phyloP scores from a whole-genome alignment of 2,329 filamentous ascomycete species.

The Penicillium sp. region DNA sequence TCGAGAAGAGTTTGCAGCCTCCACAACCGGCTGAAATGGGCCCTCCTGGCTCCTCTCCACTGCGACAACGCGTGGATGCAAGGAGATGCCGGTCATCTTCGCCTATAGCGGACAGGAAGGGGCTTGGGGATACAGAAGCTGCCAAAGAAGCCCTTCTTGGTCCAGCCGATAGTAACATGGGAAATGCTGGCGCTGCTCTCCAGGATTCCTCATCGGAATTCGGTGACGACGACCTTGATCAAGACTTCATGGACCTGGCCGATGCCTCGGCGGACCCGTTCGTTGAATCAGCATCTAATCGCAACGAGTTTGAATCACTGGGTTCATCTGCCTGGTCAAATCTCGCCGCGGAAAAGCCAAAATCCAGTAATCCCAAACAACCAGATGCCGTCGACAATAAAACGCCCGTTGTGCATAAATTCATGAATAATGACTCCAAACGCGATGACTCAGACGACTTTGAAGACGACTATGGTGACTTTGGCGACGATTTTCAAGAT shows the following conservation, averaged over 20 bases:
- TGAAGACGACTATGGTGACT: conserved; percentile 65
- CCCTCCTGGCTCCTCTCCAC: conserved; percentile 46
- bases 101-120: conserved; percentile 27
- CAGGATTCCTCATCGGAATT: conserved; percentile 45
- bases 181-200: conserved; percentile 4
- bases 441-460: conserved; percentile 56
- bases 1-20: conserved; percentile 53
- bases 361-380: conserved; percentile 2
- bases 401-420: conserved; percentile 4
- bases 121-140: neutral
- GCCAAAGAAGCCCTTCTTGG: conserved; percentile 1
- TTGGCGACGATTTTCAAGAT: conserved; percentile 58
- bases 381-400: conserved; percentile 2
- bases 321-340: conserved; percentile 19
- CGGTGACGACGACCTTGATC: conserved; percentile 48
- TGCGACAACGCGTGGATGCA: conserved; percentile 35
- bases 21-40: conserved; percentile 25
- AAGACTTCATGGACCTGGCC: conserved; percentile 44
- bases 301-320: conserved; percentile 15
- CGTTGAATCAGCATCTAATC: conserved; percentile 12
- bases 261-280: conserved; percentile 35
- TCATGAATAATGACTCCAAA: conserved; percentile 19
- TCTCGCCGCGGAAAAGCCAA: conserved; percentile 11
- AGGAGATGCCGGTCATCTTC: conserved; percentile 33
- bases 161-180: neutral